phyloP scores from a whole-genome alignment of 805 yeast genomes.

The Wickerhamiella sergipiensis region DNA sequence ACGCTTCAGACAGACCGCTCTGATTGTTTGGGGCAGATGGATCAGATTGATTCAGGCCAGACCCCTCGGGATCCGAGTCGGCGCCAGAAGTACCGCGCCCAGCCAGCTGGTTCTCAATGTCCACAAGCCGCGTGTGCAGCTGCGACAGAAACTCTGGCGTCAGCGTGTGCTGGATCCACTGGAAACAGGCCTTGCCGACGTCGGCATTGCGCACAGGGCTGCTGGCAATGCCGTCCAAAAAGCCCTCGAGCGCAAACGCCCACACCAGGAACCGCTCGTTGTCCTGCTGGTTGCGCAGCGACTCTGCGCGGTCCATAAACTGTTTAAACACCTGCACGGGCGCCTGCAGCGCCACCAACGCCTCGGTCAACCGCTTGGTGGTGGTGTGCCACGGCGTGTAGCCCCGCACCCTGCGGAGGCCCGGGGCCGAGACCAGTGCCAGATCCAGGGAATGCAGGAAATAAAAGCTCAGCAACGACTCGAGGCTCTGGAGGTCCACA shows the following conservation, averaged over 20 bases:
- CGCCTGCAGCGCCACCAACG: slow-evolving; percentile 22
- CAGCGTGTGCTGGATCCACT: slow-evolving; percentile 6
- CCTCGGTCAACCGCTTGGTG: slow-evolving; percentile 19
- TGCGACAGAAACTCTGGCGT: slow-evolving; percentile 8
- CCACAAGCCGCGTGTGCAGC: slow-evolving; percentile 7
- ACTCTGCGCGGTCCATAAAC: slow-evolving; percentile 17
- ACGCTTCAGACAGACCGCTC: too few species aligned
- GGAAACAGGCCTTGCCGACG: slow-evolving; percentile 9
- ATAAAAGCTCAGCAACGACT: slow-evolving; percentile 18
- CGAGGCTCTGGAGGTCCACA: slow-evolving; percentile 33
- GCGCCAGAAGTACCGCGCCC: not conserved
- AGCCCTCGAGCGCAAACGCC: slow-evolving; percentile 22
- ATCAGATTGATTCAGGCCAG: too few species aligned
- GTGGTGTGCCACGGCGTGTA: slow-evolving; percentile 33
- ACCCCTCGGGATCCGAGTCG: not conserved
- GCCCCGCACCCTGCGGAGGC: slow-evolving; percentile 15
- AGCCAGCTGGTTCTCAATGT: slow-evolving; percentile 6
- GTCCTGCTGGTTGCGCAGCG: slow-evolving; percentile 7
- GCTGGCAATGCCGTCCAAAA: slow-evolving; percentile 22
- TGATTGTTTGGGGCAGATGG: too few species aligned
- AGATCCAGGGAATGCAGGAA: slow-evolving; percentile 34
- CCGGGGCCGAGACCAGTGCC: slow-evolving; percentile 24
- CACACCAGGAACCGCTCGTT: slow-evolving; percentile 9
- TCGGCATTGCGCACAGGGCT: slow-evolving; percentile 12
- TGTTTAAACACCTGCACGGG: slow-evolving; percentile 17